These are phyloP conservation scores for Oryza nivara DNA, from an alignment of 176 grass and related monocot species.

Conservation along the genomic window DNA sequence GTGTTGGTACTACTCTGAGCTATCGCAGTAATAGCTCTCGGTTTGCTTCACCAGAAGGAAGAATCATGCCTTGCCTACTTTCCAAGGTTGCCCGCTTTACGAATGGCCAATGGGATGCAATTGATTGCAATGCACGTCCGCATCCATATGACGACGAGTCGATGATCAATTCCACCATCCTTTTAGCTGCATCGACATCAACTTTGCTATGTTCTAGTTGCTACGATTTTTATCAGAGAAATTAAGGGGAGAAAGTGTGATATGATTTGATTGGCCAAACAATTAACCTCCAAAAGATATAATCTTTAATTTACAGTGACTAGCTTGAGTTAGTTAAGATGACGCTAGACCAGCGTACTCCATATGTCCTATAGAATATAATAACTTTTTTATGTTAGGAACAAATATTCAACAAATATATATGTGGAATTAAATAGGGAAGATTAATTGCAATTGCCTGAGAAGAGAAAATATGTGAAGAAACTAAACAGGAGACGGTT, in stretches of 20 bases:
- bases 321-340: background rate
- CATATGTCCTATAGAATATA: too few species aligned
- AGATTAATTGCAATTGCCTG: too few species aligned
- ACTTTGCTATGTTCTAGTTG: background rate
- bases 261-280: background rate
- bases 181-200: background rate
- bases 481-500: too few species aligned
- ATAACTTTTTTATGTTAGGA: too few species aligned
- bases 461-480: too few species aligned
- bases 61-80: slow-evolving; percentile 9
- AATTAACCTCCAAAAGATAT: background rate
- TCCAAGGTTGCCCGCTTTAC: slow-evolving; percentile 12
- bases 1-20: background rate
- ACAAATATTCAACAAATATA: too few species aligned
- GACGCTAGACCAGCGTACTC: too few species aligned
- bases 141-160: slow-evolving; percentile 3
- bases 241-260: background rate
- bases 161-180: background rate
- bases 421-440: too few species aligned
- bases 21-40: background rate
- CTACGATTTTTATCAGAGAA: background rate
- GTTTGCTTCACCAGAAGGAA: slow-evolving; percentile 29
- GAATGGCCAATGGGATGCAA: slow-evolving; percentile 11
- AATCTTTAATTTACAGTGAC: background rate
- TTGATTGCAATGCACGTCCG: slow-evolving; percentile 38